Percentiles rank a stretch among this genome's conserved stretches.
Conservation (phyloP, 441 rosid species). For the Brassica hybrid region DNA sequence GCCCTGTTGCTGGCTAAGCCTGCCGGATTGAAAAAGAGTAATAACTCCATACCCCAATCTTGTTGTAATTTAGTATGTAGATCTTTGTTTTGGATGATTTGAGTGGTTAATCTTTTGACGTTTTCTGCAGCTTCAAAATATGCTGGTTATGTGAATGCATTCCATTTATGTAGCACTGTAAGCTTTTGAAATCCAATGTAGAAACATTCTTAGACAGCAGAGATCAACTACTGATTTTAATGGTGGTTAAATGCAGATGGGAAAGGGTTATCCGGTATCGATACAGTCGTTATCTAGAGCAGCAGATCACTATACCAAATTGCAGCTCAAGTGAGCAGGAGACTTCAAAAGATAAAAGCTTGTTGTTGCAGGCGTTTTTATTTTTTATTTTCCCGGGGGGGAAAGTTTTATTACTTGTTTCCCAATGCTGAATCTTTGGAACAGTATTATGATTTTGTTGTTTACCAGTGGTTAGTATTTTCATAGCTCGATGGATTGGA, state of each 20-base stretch:
- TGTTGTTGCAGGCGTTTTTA: slow-evolving; percentile 10
- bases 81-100: slow-evolving; percentile 18
- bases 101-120: neutral
- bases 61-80: neutral
- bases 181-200: slow-evolving; percentile 41
- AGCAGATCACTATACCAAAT: slow-evolving; percentile 74
- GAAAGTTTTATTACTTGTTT: neutral
- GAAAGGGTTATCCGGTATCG: slow-evolving; percentile 80
- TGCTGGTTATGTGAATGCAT: slow-evolving; percentile 90
- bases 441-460: slow-evolving; percentile 27
- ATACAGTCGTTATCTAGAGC: slow-evolving; percentile 96
- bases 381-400: neutral
- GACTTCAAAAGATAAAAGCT: slow-evolving; percentile 9
- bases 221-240: neutral
- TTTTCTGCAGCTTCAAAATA: slow-evolving; percentile 84
- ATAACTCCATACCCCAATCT: slow-evolving; percentile 25
- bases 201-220: neutral
- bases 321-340: slow-evolving; percentile 48
- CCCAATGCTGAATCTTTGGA: slow-evolving; percentile 7
- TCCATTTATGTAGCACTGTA: slow-evolving; percentile 95
- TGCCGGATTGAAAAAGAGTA: slow-evolving; percentile 93
- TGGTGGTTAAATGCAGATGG: slow-evolving; percentile 11
- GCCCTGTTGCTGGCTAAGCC: slow-evolving; percentile 95
- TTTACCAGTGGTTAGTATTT: slow-evolving; percentile 22
- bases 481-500: neutral